Evolutionary conservation across 495 filamentous ascomycete species (phyloP), one percentile per base, ranked within the genome.

Genomic region (Staphylotrichum longicolle): DNA sequence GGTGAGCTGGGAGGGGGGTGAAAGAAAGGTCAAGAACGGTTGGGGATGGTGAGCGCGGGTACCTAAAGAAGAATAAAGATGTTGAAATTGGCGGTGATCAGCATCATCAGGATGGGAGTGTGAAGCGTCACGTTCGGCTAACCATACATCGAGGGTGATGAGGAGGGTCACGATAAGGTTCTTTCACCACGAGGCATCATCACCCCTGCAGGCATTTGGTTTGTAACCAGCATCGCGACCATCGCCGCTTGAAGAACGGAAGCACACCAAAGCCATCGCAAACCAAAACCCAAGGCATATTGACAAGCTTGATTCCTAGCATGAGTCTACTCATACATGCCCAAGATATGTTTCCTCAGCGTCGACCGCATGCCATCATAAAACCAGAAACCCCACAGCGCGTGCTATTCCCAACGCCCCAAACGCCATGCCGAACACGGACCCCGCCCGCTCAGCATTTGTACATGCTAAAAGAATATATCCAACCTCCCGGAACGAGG

Each of bases 291-390:
- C n/a, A 15, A 34, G 27, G 14, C 34, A 11, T 40, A 35, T 58
- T 58, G 37, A 44, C 51, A 54, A 34, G 5, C 20, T 55, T 57
- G 12, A 54, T 60, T 60, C n/a, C 50, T 60, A 27, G 32, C 42
- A 60, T 54, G 50, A 47, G 58, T 59, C 60, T 71, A 69, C 60
- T 66, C 56, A 54, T 71, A 71, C 69, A 69, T 67, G 35, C 46
- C 55, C 30, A 30, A 55, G 53, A 61, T 56, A 55, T 63, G 55
- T 50, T 51, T 37, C 34, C 54, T 39, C 12, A 41, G 60, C 47
- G 42, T 49, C 58, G 12, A 55, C 50, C 49, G 54, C 48, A 59
- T 67, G 5, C 59, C 57, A 33, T 42, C 41, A 35, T 54, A 20
- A 63, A 62, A 39, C 37, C 37, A 7, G 2, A 39, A 39, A 62